phyloP scores from a whole-genome alignment of 306 rosid species.

The Potentilla sterilis region DNA sequence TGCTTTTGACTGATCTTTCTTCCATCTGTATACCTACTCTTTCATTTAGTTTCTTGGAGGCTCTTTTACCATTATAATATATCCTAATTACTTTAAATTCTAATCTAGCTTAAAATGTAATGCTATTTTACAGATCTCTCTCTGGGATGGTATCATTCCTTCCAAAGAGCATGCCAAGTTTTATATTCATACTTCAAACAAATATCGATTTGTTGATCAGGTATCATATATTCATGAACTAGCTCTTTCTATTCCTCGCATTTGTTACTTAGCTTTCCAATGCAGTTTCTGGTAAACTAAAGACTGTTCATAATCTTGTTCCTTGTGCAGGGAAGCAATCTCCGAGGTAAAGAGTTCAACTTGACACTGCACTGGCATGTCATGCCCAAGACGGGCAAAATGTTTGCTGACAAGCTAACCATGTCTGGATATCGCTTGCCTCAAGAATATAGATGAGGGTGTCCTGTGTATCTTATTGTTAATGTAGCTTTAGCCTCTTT shows the following conservation, averaged over 20 bases:
- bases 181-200: slow-evolving; percentile 77
- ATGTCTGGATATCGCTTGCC: slow-evolving; percentile 82
- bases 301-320: background rate
- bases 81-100: background rate
- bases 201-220: slow-evolving; percentile 76
- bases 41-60: background rate
- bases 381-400: slow-evolving; percentile 98
- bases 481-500: slow-evolving; percentile 40
- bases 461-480: slow-evolving; percentile 33
- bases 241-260: background rate
- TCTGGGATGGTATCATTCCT: slow-evolving; percentile 94
- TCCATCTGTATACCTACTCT: slow-evolving; percentile 1
- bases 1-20: slow-evolving; percentile 10
- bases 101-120: slow-evolving; percentile 10
- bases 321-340: slow-evolving; percentile 69
- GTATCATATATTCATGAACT: slow-evolving; percentile 25
- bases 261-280: slow-evolving; percentile 14
- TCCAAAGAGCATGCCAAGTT: slow-evolving; percentile 79
- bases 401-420: slow-evolving; percentile 71
- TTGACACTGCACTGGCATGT: slow-evolving; percentile 97
- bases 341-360: slow-evolving; percentile 82
- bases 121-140: slow-evolving; percentile 58
- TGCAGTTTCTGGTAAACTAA: background rate
- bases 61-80: background rate
- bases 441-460: slow-evolving; percentile 61